These are phyloP conservation scores for Aureobasidium sp. DNA, from an alignment of 2,329 filamentous ascomycete genomes.

Conservation along the genomic window DNA sequence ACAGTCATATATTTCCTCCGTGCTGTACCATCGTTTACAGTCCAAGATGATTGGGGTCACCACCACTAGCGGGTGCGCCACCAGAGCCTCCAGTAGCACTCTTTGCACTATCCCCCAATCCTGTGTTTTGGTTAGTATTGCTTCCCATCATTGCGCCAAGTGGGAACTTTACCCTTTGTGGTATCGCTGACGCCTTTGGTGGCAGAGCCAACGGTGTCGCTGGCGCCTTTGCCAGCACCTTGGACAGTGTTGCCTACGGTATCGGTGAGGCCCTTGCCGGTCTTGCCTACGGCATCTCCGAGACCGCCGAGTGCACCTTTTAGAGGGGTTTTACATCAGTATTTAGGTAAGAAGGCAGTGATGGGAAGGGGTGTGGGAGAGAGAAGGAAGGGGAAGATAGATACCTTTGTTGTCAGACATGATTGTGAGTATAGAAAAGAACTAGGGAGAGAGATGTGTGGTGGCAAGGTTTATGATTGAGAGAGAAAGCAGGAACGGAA, in stretches of 20 bases:
- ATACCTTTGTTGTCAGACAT: background rate
- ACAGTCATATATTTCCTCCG: background rate
- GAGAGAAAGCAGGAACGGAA: too few species aligned
- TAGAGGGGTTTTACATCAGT: background rate
- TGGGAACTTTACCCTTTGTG: constrained; percentile 17
- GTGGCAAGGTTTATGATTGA: too few species aligned
- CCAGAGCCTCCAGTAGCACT: background rate
- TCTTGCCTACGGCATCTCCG: constrained; percentile 28
- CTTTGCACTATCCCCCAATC: background rate
- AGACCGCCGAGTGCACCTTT: constrained; percentile 19
- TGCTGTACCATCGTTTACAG: background rate
- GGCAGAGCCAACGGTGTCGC: constrained; percentile 14
- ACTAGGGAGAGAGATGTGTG: too few species aligned
- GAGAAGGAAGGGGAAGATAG: background rate
- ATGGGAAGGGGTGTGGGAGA: background rate
- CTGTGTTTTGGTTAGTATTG: too few species aligned
- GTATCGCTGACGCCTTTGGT: constrained; percentile 17
- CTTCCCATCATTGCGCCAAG: too few species aligned
- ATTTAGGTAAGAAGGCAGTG: too few species aligned
- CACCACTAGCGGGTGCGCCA: background rate
- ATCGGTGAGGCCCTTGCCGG: constrained; percentile 21
- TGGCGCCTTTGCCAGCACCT: constrained; percentile 14
- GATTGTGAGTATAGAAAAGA: background rate
- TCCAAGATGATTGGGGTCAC: constrained; percentile 4
- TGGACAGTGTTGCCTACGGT: constrained; percentile 27